Evolutionary conservation across 176 grass and related monocot genomes (phyloP).

Genomic region (Juncus effusus): DNA sequence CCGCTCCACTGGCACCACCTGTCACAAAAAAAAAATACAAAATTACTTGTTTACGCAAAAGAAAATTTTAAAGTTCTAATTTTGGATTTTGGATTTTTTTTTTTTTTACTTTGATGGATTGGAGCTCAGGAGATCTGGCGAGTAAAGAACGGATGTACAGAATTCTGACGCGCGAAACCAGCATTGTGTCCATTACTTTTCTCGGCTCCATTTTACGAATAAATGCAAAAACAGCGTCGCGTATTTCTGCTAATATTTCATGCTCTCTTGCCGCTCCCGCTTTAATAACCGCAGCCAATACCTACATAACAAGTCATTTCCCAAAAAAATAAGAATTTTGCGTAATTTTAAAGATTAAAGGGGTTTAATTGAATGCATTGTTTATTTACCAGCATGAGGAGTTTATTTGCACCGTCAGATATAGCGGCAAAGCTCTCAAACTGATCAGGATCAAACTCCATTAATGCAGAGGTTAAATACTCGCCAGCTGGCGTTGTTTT

Average conservation of each 20-base stretch:
- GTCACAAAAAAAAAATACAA: slow-evolving; percentile 20
- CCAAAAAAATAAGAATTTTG: slow-evolving; percentile 14
- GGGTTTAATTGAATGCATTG: slow-evolving; percentile 4
- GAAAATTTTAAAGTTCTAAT: slow-evolving; percentile 13
- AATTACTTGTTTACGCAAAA: slow-evolving; percentile 22
- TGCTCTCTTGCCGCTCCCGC: slow-evolving; percentile 97
- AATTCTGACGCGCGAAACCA: slow-evolving; percentile 97
- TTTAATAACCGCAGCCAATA: slow-evolving; percentile 97
- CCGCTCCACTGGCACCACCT: slow-evolving; percentile 85
- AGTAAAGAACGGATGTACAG: slow-evolving; percentile 98
- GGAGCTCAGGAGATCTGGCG: slow-evolving; percentile 94
- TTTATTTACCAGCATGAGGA: slow-evolving; percentile 90
- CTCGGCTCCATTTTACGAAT: slow-evolving; percentile 98
- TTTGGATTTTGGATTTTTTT: slow-evolving; percentile 1
- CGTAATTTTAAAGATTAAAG: slow-evolving; percentile 20
- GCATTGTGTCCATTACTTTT: slow-evolving; percentile 98
- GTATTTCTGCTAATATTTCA: slow-evolving; percentile 98
- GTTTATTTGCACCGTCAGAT: slow-evolving; percentile 98
- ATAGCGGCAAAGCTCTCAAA: slow-evolving; percentile 92
- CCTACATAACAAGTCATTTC: slow-evolving; percentile 36
- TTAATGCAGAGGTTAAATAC: slow-evolving; percentile 86
- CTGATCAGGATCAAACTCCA: slow-evolving; percentile 92
- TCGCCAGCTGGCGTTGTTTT: slow-evolving; percentile 97
- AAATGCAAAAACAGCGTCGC: slow-evolving; percentile 90
- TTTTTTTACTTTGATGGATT: slow-evolving; percentile 76